phyloP scores from a whole-genome alignment of 805 yeast genomes.

The Suhomyces pyralidae region DNA sequence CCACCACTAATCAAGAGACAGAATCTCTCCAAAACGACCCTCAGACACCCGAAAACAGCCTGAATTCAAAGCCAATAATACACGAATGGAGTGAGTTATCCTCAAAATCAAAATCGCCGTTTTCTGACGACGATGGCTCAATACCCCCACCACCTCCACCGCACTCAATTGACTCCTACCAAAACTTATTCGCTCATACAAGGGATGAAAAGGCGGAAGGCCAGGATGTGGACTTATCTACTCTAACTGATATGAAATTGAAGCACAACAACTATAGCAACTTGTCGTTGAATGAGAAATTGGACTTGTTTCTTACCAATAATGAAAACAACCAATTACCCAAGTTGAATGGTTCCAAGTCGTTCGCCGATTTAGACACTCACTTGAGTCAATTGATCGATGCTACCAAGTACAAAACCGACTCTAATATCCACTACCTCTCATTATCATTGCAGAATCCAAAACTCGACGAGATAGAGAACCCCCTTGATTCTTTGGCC shows the following conservation, averaged over 20 bases:
- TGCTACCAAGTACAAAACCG: slow-evolving; percentile 25
- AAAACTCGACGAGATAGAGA: slow-evolving; percentile 17
- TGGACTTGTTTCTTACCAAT: slow-evolving; percentile 39
- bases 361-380: slow-evolving; percentile 29
- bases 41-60: background rate
- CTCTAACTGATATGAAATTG: slow-evolving; percentile 17
- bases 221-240: slow-evolving; percentile 11
- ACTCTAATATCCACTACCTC: slow-evolving; percentile 33
- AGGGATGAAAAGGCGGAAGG: background rate
- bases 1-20: background rate
- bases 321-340: slow-evolving; percentile 4
- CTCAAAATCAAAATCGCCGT: slow-evolving; percentile 4
- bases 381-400: slow-evolving; percentile 32
- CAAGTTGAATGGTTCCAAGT: slow-evolving; percentile 8
- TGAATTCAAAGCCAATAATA: slow-evolving; percentile 7
- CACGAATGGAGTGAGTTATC: slow-evolving; percentile 21
- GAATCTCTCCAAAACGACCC: background rate
- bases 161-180: slow-evolving; percentile 8
- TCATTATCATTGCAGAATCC: slow-evolving; percentile 27
- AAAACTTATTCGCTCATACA: slow-evolving; percentile 1
- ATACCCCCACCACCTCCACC: slow-evolving; percentile 11
- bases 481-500: slow-evolving; percentile 32
- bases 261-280: slow-evolving; percentile 25
- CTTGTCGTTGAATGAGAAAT: slow-evolving; percentile 42
- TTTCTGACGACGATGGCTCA: slow-evolving; percentile 15